phyloP scores from a whole-genome alignment of 139 green algal genomes.

The Chlamydomonas schloesseri region DNA sequence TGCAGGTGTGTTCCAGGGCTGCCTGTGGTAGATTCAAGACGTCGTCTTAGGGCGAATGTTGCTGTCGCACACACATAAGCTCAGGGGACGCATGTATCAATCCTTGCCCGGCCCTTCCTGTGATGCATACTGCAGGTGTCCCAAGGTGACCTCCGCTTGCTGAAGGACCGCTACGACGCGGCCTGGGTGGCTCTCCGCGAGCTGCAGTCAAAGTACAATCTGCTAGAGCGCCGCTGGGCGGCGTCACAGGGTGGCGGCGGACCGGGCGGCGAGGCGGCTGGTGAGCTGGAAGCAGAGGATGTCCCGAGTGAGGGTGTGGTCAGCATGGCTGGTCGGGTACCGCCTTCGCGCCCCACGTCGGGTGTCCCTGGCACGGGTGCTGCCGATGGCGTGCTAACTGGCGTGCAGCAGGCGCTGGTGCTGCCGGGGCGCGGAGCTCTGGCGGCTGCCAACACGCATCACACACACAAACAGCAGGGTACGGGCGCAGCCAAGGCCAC shows the following conservation, averaged over 20 bases:
- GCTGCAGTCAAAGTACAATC: conserved; percentile 25
- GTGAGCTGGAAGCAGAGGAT: background rate
- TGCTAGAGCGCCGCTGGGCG: conserved; percentile 1
- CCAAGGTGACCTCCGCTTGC: conserved; percentile 11
- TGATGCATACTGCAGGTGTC: background rate
- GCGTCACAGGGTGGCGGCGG: background rate
- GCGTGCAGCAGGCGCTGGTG: background rate
- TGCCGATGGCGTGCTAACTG: background rate
- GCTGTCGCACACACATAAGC: too few species aligned
- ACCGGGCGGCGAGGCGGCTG: background rate
- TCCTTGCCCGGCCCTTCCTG: too few species aligned
- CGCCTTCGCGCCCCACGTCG: conserved; percentile 17
- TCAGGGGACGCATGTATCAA: too few species aligned
- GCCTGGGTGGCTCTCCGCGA: conserved; percentile 30
- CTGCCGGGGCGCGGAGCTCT: background rate
- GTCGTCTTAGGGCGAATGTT: too few species aligned
- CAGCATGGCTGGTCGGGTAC: conserved; percentile 41
- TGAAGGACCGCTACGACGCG: conserved; percentile 2
- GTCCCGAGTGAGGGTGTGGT: background rate
- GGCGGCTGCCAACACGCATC: too few species aligned
- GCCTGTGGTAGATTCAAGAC: background rate
- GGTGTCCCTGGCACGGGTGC: background rate
- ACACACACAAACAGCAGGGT: too few species aligned
- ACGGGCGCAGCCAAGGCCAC: background rate
- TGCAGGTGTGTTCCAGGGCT: conserved; percentile 37